Percentiles rank a stretch among this genome's conserved stretches.
Conservation (phyloP, 1,139 yeast genomes). For the Geotrichum phurueaensis region DNA sequence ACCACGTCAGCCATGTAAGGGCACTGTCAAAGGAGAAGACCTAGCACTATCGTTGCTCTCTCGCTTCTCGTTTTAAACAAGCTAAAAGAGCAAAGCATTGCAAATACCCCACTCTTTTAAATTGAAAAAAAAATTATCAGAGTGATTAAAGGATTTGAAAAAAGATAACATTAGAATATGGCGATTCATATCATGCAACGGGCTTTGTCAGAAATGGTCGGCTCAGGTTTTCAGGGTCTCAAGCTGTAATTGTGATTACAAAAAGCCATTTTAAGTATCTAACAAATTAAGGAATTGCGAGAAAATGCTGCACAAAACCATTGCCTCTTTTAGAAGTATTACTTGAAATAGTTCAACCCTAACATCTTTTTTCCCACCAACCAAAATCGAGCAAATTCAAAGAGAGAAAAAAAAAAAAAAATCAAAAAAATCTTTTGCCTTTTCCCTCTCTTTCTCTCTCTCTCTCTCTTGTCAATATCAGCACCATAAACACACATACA, state of each 20-base stretch:
- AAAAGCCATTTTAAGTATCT: neutral
- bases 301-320: neutral
- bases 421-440: neutral
- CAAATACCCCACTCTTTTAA: no score
- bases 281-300: neutral
- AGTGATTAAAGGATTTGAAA: no score
- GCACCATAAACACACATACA: neutral
- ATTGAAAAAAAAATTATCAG: no score
- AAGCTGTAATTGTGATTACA: neutral
- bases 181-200: no score
- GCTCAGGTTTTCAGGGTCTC: no score
- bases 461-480: neutral
- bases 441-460: neutral
- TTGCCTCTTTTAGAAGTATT: neutral
- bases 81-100: no score
- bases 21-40: no score
- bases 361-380: neutral
- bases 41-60: no score
- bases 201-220: neutral
- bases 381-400: neutral
- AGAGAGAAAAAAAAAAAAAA: neutral
- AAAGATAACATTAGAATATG: no score
- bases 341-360: neutral
- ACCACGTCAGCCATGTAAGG: no score
- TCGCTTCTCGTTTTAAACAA: no score